These are phyloP conservation scores for Fagopyrum esculentum DNA, from an alignment of 148 eudicot species.

Conservation along the genomic window DNA sequence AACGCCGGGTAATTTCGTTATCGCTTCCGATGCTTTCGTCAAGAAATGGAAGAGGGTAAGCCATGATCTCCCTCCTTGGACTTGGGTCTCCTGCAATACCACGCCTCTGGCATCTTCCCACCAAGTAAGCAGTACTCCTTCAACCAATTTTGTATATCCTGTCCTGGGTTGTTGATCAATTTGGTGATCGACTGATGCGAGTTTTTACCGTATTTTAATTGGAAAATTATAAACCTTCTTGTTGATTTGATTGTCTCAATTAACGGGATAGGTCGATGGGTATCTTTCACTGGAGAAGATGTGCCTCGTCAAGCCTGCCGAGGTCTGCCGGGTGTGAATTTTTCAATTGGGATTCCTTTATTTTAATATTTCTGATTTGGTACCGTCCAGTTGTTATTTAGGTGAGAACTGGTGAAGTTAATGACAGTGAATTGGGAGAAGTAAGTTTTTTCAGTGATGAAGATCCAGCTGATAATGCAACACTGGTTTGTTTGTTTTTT, in stretches of 20 bases:
- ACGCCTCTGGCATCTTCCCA: constrained; percentile 27
- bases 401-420: constrained; percentile 27
- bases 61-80: constrained; percentile 49
- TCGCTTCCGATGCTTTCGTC: constrained; percentile 41
- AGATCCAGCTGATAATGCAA: constrained; percentile 42
- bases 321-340: constrained; percentile 38
- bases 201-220: not conserved
- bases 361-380: not conserved
- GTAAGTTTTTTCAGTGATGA: constrained; percentile 27
- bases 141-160: not conserved
- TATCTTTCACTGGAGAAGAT: constrained; percentile 68
- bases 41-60: constrained; percentile 49
- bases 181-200: not conserved
- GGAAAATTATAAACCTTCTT: not conserved
- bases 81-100: constrained; percentile 47
- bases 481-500: constrained; percentile 33
- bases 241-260: not conserved
- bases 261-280: constrained; percentile 48
- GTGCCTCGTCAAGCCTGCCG: constrained; percentile 33
- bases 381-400: constrained; percentile 17
- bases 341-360: not conserved
- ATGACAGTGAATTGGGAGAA: constrained; percentile 25
- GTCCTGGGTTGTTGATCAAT: not conserved
- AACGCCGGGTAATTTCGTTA: constrained; percentile 33
- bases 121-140: constrained; percentile 22